Percentiles rank a stretch among this genome's conserved stretches.
phyloP scores from a whole-genome alignment of 1,139 yeast genomes.

The Kodamaea sp. region DNA sequence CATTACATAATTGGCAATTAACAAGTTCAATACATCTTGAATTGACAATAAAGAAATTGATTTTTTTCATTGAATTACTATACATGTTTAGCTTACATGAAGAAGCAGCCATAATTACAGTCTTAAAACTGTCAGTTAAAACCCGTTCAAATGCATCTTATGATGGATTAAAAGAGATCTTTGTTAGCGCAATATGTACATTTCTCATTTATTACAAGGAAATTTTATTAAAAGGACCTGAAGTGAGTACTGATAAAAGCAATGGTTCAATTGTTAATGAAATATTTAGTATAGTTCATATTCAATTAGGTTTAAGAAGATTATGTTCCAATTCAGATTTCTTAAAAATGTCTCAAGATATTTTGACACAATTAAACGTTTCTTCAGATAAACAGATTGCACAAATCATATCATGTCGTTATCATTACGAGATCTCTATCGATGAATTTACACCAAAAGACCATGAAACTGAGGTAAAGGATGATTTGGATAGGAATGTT shows the following conservation, averaged over 20 bases:
- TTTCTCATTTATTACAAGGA: conserved; percentile 32
- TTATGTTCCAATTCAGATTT: conserved; percentile 70
- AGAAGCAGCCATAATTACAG: conserved; percentile 44
- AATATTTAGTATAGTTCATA: conserved; percentile 60
- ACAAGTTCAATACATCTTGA: conserved; percentile 4
- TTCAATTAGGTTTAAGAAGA: conserved; percentile 63
- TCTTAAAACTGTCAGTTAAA: conserved; percentile 28
- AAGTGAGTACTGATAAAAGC: neutral
- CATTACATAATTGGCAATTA: conserved; percentile 22
- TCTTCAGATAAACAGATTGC: conserved; percentile 56
- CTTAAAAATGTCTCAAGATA: conserved; percentile 55
- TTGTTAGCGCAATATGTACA: conserved; percentile 41
- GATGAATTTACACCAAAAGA: conserved; percentile 62
- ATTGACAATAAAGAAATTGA: conserved; percentile 11
- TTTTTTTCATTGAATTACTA: conserved; percentile 36
- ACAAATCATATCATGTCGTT: conserved; percentile 76
- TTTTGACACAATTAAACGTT: conserved; percentile 41
- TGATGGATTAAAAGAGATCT: conserved; percentile 49
- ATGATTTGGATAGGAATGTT: conserved; percentile 32
- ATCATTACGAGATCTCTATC: conserved; percentile 59
- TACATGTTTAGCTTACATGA: conserved; percentile 47
- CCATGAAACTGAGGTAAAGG: conserved; percentile 55
- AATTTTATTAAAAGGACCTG: conserved; percentile 1
- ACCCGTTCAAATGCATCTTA: conserved; percentile 29
- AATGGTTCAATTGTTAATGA: conserved; percentile 23